A percentile compares a stretch with the other conserved stretches of the same genome.
phyloP scores from a whole-genome alignment of 2,329 filamentous ascomycete species.

The Microthyrium microscopicum region DNA sequence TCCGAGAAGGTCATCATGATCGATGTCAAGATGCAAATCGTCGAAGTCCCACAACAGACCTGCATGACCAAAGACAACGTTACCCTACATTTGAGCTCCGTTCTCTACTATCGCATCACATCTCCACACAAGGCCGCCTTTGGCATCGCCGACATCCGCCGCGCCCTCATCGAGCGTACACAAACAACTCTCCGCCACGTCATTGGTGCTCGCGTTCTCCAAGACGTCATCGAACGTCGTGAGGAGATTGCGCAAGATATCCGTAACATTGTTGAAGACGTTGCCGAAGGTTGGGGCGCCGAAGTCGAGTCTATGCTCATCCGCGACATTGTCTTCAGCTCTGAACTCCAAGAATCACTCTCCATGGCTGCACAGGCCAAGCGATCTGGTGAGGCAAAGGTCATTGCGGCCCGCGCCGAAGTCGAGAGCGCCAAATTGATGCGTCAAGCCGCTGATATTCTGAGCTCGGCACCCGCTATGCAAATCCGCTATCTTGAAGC shows the following conservation, averaged over 20 bases:
- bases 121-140: constrained; percentile 94
- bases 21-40: constrained; percentile 98
- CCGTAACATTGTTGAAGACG: constrained; percentile 92
- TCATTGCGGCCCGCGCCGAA: constrained; percentile 91
- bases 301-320: constrained; percentile 97
- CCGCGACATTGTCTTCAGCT: constrained; percentile 96
- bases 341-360: constrained; percentile 86
- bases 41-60: constrained; percentile 87
- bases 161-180: constrained; percentile 93
- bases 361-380: constrained; percentile 98
- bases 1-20: constrained; percentile 80
- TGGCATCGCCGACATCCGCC: constrained; percentile 83
- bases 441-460: constrained; percentile 79
- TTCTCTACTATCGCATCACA: constrained; percentile 98
- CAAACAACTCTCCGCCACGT: constrained; percentile 96
- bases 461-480: constrained; percentile 88
- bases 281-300: constrained; percentile 85
- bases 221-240: constrained; percentile 95
- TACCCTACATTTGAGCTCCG: constrained; percentile 78
- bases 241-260: constrained; percentile 95
- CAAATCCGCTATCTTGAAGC: constrained; percentile 96
- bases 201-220: constrained; percentile 82
- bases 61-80: constrained; percentile 99
- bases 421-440: constrained; percentile 92
- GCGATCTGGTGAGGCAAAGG: constrained; percentile 95